Base-by-base conservation (phyloP, 352 stramenopile species). In the Phytopythium helicoides region DNA sequence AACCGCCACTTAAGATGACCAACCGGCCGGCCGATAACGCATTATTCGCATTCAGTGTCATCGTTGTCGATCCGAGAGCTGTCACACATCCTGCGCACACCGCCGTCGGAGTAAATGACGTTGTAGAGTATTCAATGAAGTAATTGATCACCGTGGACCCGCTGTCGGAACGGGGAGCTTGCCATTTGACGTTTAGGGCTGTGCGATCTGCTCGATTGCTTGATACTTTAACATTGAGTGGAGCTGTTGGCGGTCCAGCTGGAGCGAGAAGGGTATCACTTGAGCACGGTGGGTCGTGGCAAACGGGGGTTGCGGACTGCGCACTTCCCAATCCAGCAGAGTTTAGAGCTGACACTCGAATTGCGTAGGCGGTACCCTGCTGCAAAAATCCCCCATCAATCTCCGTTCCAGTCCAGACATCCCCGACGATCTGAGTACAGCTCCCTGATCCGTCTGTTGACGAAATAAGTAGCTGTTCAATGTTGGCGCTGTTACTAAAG, bases 311-410 rank as follows among this genome's bases (percentile, higher is more conserved):
- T 12, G 84, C 83, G 2, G 62, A 44, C 18, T 65, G 56, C 7
- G 71, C 64, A 6, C 75, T 55, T 18, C 95, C 89, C 9, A 86
- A 41, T 2, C 95, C 96, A 39, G 94, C 71, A 2, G 56, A 66
- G 59, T 98, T 98, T 2, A 96, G 49, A 8, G 95, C 94, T 6
- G 87, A 74, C 1, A 98, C 74, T 11, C 87, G 78, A 3, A 98
- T 72, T 52, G 86, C 97, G 64, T 98, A 98, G 1, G 74, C 60
- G 23, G 78, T 76, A 1, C 95, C 95, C 22, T 89, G 64, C 23
- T 56, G 56, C 6, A 99, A 47, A 3, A 75, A 59, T 15, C 81
- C 87, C 9, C 91, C 91, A 49, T 97, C 67, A 22, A 98, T 60
- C 33, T 94, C 68, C 0, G 78, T 92, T 1, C 47, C 52, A 4